These are phyloP conservation scores for Aspergillus candidus DNA, from an alignment of 2,329 filamentous ascomycete species.

Conservation along the genomic window DNA sequence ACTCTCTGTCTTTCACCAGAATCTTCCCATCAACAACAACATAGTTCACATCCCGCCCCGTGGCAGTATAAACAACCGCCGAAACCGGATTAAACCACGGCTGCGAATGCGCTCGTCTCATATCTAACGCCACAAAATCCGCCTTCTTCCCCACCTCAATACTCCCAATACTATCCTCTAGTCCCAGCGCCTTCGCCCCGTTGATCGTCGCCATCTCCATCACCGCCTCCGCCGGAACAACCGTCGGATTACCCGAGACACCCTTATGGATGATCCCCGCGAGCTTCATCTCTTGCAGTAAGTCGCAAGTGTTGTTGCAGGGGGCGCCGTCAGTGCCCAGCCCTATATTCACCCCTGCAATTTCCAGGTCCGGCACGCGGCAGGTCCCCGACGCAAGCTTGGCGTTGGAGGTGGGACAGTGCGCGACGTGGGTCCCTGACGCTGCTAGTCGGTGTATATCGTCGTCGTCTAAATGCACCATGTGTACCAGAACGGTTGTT, in stretches of 20 bases:
- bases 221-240: conserved; percentile 42
- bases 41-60: conserved; percentile 40
- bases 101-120: conserved; percentile 28
- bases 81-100: conserved; percentile 40
- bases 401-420: conserved; percentile 48
- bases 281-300: conserved; percentile 50
- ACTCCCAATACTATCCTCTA: conserved; percentile 36
- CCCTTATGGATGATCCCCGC: conserved; percentile 47
- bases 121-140: conserved; percentile 34
- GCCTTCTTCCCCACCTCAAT: conserved; percentile 40
- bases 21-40: conserved; percentile 41
- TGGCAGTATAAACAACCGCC: conserved; percentile 39
- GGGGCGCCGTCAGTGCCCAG: conserved; percentile 51
- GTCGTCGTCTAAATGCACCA: conserved; percentile 47
- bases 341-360: conserved; percentile 41
- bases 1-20: conserved; percentile 31
- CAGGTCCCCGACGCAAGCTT: conserved; percentile 50
- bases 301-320: conserved; percentile 49
- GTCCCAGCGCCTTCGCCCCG: conserved; percentile 44
- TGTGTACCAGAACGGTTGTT: conserved; percentile 47
- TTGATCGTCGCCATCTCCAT: conserved; percentile 50
- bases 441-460: conserved; percentile 37
- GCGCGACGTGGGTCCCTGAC: conserved; percentile 44
- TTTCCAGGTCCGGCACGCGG: conserved; percentile 42
- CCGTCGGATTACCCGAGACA: conserved; percentile 35